Base-by-base conservation (phyloP, 805 yeast genomes). In the Komagataella kurtzmanii region DNA sequence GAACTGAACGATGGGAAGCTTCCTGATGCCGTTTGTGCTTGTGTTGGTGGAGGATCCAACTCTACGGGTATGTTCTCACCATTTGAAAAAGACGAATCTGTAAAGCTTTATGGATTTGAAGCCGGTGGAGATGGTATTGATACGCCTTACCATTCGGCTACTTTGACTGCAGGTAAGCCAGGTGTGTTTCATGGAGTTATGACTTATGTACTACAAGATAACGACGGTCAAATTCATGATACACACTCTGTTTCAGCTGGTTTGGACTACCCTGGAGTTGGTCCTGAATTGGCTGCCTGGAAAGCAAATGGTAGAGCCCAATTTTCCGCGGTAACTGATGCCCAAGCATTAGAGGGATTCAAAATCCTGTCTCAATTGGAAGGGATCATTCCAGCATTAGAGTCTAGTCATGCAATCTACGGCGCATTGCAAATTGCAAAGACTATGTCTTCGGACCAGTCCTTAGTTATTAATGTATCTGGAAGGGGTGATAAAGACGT, bases 401-500 rank as follows among this genome's bases (percentile, higher is more conserved):
- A 93, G 71, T 88, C 97, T 1, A 85, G 98, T 10, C 99, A 93
- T 66, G 99, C 99, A 45, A 80, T 93, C 51, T 86, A 75, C 64
- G 97, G 97, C 59, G 99, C 90, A 49, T 74, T 87, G 54, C 79
- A 89, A 69, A 75, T 87, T 49, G 99, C 99, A 30, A 81, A 88
- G 73, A 83, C 81, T 17, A 75, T 93, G 84, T 64, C 76, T 21
- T 76, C 81, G 57, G 96, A 85, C 58, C 77, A 89, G 70, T 81
- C 88, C 64, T 73, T 93, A 53, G 83, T 93, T 54, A 85, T 93
- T 63, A 89, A 89, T 66, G 78, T 93, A 53, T 88, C 97, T 50
- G 99, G 99, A 61, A 87, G 99, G 76, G 99, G 99, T 71, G 99
- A 93, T 67, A 93, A 93, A 73, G 99, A 93, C 67, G 99, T 93